Evolutionary conservation across 1,139 yeast species (phyloP).

Genomic region (Hansenula lynferdii): DNA sequence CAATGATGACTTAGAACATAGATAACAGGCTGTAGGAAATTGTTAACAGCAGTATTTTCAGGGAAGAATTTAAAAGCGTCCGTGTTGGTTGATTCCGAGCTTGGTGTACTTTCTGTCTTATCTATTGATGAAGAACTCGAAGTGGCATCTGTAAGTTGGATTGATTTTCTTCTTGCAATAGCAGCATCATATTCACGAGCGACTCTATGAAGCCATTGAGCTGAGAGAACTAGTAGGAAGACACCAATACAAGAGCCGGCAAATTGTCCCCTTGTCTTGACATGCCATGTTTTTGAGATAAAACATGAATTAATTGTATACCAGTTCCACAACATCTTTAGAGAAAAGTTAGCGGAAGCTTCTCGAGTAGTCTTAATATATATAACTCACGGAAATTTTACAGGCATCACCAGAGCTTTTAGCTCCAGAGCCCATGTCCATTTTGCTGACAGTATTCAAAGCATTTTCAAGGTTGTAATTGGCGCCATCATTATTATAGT

Average conservation of each 20-base stretch:
- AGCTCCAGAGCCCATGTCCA: conserved; percentile 24
- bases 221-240: conserved; percentile 48
- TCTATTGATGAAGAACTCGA: conserved; percentile 2
- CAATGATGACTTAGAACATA: conserved; percentile 38
- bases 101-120: not conserved
- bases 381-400: conserved; percentile 21
- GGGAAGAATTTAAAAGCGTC: conserved; percentile 7
- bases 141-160: not conserved
- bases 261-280: conserved; percentile 52
- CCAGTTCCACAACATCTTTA: conserved; percentile 53
- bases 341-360: not conserved
- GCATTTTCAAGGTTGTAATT: conserved; percentile 12
- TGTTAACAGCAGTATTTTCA: conserved; percentile 4
- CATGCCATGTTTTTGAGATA: conserved; percentile 61
- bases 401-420: conserved; percentile 17
- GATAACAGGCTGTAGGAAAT: conserved; percentile 24
- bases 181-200: conserved; percentile 44
- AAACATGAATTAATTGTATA: conserved; percentile 59
- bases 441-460: conserved; percentile 12
- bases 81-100: not conserved
- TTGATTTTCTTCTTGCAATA: conserved; percentile 17
- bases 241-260: conserved; percentile 72
- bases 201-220: conserved; percentile 54
- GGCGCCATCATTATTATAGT: conserved; percentile 13
- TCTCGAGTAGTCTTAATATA: not conserved